A percentile compares a stretch with the other conserved stretches of the same genome.
Evolutionary conservation across 2,329 filamentous ascomycete genomes (phyloP).

Genomic region (Fusarium scirpi): DNA sequence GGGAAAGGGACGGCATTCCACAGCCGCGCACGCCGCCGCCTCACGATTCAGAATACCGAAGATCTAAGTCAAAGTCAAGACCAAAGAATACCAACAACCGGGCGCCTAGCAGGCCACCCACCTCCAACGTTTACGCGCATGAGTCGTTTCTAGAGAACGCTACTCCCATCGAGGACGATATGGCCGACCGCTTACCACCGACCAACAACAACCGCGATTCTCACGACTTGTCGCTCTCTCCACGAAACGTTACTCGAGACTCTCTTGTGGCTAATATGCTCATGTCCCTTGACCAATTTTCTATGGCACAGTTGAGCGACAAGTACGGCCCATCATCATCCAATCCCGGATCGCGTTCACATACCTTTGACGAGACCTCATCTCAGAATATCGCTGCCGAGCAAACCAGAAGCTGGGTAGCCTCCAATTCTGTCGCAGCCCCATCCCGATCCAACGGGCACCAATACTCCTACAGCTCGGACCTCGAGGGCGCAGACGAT

Average conservation of each 20-base stretch:
- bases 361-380: slow-evolving; percentile 47
- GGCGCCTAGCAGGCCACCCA: slow-evolving; percentile 43
- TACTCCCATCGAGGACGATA: slow-evolving; percentile 48
- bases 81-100: slow-evolving; percentile 40
- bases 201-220: slow-evolving; percentile 67
- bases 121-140: slow-evolving; percentile 43
- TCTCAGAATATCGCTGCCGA: slow-evolving; percentile 50
- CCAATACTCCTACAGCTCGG: slow-evolving; percentile 70
- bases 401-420: slow-evolving; percentile 49
- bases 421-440: slow-evolving; percentile 43
- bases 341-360: slow-evolving; percentile 38
- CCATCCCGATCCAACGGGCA: slow-evolving; percentile 46
- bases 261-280: slow-evolving; percentile 97
- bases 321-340: slow-evolving; percentile 41
- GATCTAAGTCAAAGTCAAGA: slow-evolving; percentile 26
- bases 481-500: slow-evolving; percentile 68
- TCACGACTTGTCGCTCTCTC: slow-evolving; percentile 86
- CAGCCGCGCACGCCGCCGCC: slow-evolving; percentile 41
- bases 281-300: slow-evolving; percentile 88
- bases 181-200: slow-evolving; percentile 45
- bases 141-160: slow-evolving; percentile 49
- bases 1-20: slow-evolving; percentile 40
- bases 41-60: slow-evolving; percentile 29
- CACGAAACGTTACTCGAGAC: slow-evolving; percentile 82
- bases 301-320: slow-evolving; percentile 59